phyloP scores from a whole-genome alignment of 768 basidiomycete species.

The Boletus tomentosulus region DNA sequence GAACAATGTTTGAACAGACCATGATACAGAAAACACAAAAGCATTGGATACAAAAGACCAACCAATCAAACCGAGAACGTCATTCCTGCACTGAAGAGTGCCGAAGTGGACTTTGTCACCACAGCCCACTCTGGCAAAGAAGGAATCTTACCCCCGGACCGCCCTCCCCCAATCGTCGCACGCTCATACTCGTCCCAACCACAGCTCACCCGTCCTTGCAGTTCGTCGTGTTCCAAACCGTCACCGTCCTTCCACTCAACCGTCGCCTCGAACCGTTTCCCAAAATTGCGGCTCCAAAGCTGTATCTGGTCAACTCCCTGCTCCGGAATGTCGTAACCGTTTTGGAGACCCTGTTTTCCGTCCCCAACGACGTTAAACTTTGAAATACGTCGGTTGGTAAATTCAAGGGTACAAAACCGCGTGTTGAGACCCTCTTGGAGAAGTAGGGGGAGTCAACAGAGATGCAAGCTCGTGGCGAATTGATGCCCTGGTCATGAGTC shows the following conservation, averaged over 20 bases:
- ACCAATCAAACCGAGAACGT: constrained; percentile 19
- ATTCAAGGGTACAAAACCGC: constrained; percentile 57
- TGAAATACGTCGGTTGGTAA: constrained; percentile 44
- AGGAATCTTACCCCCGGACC: constrained; percentile 48
- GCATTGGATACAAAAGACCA: not conserved
- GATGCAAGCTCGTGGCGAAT: too few relatives aligned
- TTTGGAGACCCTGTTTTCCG: constrained; percentile 35
- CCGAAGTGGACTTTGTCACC: constrained; percentile 53
- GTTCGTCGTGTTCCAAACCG: constrained; percentile 4
- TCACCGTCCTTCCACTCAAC: constrained; percentile 41
- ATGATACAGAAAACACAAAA: not conserved
- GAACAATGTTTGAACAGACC: not conserved
- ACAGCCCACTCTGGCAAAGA: constrained; percentile 68
- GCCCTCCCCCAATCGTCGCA: constrained; percentile 44
- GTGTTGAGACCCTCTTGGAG: constrained; percentile 48
- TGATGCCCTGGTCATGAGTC: too few relatives aligned
- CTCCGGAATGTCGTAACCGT: constrained; percentile 36
- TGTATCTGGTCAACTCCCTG: constrained; percentile 39
- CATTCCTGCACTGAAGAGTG: constrained; percentile 50
- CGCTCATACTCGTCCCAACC: constrained; percentile 69
- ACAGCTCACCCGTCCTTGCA: constrained; percentile 50
- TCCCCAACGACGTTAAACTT: constrained; percentile 38
- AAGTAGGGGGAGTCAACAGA: too few relatives aligned
- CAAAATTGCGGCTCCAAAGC: constrained; percentile 62
- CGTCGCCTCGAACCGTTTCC: constrained; percentile 47